phyloP scores from a whole-genome alignment of 257 asterid genomes.

The Jacaranda copaia region DNA sequence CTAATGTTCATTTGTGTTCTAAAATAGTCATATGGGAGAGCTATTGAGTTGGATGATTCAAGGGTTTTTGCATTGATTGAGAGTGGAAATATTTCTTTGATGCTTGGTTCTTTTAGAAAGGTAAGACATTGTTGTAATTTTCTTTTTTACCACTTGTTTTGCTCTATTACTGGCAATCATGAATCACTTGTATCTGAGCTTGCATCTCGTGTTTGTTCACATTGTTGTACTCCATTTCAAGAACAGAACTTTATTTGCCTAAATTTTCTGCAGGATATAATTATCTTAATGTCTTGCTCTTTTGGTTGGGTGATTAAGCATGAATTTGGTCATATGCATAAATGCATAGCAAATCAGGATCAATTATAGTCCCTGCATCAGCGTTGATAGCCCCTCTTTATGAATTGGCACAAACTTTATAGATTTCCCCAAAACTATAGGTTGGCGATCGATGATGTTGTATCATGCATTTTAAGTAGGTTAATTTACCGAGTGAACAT shows the following conservation, averaged over 20 bases:
- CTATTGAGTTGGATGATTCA: conserved; percentile 85
- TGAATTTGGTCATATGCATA: neutral
- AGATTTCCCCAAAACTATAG: conserved; percentile 1
- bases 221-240: conserved; percentile 24
- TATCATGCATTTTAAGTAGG: neutral
- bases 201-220: conserved; percentile 20
- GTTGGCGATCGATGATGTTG: neutral
- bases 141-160: conserved; percentile 9
- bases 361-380: neutral
- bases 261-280: conserved; percentile 4
- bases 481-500: neutral
- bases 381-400: neutral
- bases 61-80: conserved; percentile 86
- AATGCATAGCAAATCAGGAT: conserved; percentile 4
- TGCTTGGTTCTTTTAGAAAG: conserved; percentile 86
- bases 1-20: conserved; percentile 40
- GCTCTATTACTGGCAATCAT: conserved; percentile 8
- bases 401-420: neutral
- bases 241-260: conserved; percentile 9
- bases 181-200: conserved; percentile 12
- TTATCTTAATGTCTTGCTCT: conserved; percentile 6
- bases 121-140: conserved; percentile 46
- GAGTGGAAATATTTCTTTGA: conserved; percentile 88
- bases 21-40: conserved; percentile 89
- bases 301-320: conserved; percentile 20